A percentile compares a stretch with the other conserved stretches of the same genome.
Conservation (phyloP, 2,329 filamentous ascomycete species). For the Alternaria gansuensis region DNA sequence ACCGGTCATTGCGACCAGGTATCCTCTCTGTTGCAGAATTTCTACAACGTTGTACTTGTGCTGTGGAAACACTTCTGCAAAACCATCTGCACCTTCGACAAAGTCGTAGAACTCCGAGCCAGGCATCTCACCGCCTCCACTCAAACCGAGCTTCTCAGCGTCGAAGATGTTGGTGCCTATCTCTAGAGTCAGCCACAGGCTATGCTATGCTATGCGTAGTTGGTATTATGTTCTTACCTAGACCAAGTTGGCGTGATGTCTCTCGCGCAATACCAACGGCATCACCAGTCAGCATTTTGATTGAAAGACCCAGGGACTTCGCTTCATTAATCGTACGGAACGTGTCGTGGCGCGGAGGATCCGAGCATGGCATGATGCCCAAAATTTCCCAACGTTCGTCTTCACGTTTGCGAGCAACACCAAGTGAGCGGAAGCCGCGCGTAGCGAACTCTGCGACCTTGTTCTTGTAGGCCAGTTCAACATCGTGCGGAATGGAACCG, state of each 20-base stretch:
- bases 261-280: constrained; percentile 92
- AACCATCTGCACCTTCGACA: constrained; percentile 93
- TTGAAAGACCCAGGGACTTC: constrained; percentile 84
- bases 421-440: constrained; percentile 92
- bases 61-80: constrained; percentile 92
- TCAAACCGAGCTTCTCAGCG: constrained; percentile 88
- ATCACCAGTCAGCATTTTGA: constrained; percentile 97
- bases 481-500: constrained; percentile 76
- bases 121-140: constrained; percentile 90
- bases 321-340: constrained; percentile 90
- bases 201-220: background rate
- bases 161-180: constrained; percentile 89
- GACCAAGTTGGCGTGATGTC: constrained; percentile 88
- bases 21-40: constrained; percentile 91
- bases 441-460: constrained; percentile 91
- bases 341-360: constrained; percentile 90
- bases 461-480: constrained; percentile 88
- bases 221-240: constrained; percentile 56
- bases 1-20: constrained; percentile 95
- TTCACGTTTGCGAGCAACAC: constrained; percentile 88
- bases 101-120: constrained; percentile 95
- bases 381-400: constrained; percentile 87
- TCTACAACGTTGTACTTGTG: constrained; percentile 96
- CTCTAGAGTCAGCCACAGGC: background rate
- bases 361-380: constrained; percentile 93